phyloP scores from a whole-genome alignment of 805 yeast species.

The Kodamaea jinghongensis region DNA sequence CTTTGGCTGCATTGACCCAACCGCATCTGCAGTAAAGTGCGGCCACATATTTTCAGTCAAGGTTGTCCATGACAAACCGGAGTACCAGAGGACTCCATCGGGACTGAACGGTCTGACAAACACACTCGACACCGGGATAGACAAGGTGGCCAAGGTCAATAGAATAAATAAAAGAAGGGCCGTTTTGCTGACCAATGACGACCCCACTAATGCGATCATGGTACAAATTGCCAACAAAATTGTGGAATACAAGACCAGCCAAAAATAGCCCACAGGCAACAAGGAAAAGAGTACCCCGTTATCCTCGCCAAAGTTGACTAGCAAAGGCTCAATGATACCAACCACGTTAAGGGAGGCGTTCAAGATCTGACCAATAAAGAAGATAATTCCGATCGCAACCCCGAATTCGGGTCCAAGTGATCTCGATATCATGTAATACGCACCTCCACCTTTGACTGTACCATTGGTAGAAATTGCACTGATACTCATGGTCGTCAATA shows the following conservation, averaged over 20 bases:
- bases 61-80: slow-evolving; percentile 74
- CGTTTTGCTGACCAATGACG: slow-evolving; percentile 75
- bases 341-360: slow-evolving; percentile 92
- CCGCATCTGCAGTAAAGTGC: slow-evolving; percentile 83
- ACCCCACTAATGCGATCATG: slow-evolving; percentile 73
- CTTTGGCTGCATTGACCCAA: slow-evolving; percentile 68
- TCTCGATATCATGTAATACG: slow-evolving; percentile 94
- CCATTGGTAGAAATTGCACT: slow-evolving; percentile 98
- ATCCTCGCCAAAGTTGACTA: slow-evolving; percentile 68
- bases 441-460: slow-evolving; percentile 97
- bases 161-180: slow-evolving; percentile 72
- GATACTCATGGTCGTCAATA: slow-evolving; percentile 82
- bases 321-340: slow-evolving; percentile 88
- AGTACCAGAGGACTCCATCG: slow-evolving; percentile 46
- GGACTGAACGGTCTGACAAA: slow-evolving; percentile 58
- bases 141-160: slow-evolving; percentile 66
- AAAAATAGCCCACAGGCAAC: slow-evolving; percentile 70
- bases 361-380: slow-evolving; percentile 90
- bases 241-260: slow-evolving; percentile 71
- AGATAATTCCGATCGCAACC: slow-evolving; percentile 93
- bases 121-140: slow-evolving; percentile 77
- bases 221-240: slow-evolving; percentile 68
- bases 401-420: slow-evolving; percentile 98
- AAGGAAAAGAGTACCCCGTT: slow-evolving; percentile 55
- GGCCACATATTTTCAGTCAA: slow-evolving; percentile 70